Base-by-base conservation (phyloP, 768 basidiomycete genomes). In the Boletus sp. region DNA sequence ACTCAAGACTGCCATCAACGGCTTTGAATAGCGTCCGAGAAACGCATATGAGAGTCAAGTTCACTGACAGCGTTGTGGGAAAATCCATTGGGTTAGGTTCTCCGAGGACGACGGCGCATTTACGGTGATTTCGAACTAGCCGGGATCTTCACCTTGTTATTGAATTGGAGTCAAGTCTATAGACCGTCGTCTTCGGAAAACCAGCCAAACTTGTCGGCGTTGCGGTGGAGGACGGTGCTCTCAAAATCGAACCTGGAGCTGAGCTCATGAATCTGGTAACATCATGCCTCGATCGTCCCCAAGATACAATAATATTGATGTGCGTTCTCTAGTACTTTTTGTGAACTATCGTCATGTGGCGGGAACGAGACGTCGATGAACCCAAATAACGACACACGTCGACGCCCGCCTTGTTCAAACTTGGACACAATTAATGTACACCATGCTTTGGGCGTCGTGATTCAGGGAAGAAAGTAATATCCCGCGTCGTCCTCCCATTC, bases 61-160 rank as follows among this genome's bases (percentile, higher is more conserved):
- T 59, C 50, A 44, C 45, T 40, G 40, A 57, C 39, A 58, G 53
- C 33, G 9, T 6, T 44, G 46, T 57, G 57, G 42, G 50, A 65
- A 61, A 58, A 32, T 33, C 35, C 45, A 29, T 35, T 47, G 44
- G 15, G 29, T 5, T 41, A 29, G 32, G 46, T 57, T 52, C 57
- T 55, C 63, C 63, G 65, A 63, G 54, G 63, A 55, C 29, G 53
- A 32, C 47, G 63, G 56, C 35, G 15, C 20, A 47, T 48, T 42
- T 49, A 28, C 17, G 30, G 28, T 35, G 33, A 42, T 35, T 51
- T 45, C 30, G 8, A 29, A 20, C 33, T 32, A 8, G n/a, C 17
- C 7, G 30, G 32, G 54, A 51, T 54, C 45, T 53, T 17, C 56
- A 20, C 44, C 29, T 44, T 45, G 35, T 15, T 32, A 46, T 62